phyloP scores from a whole-genome alignment of 78 protist species.

The Dictyostelium brefeldianum region DNA sequence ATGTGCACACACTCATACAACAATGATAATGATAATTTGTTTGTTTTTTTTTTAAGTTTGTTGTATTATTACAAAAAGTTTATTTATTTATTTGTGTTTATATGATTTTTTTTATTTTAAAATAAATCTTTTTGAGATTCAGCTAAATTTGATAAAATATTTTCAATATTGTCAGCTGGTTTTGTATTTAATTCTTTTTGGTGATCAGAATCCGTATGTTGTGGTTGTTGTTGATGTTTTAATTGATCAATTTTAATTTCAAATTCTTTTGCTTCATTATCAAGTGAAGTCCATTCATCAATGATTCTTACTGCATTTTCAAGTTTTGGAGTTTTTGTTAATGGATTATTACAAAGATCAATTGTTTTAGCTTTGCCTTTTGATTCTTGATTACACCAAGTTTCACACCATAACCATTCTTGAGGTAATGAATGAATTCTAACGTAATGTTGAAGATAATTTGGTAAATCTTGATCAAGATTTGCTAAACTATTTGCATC shows the following conservation, averaged over 20 bases:
- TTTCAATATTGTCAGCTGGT: not conserved
- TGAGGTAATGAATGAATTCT: conserved; percentile 97
- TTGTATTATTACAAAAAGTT: not conserved
- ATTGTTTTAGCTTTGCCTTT: conserved; percentile 97
- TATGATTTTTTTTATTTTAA: not conserved
- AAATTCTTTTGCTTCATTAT: conserved; percentile 76
- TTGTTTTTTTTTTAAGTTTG: not conserved
- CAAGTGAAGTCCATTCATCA: conserved; percentile 84
- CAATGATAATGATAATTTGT: not conserved
- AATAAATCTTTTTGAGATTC: conserved; percentile 55
- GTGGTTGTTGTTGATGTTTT: conserved; percentile 43
- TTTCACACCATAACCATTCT: conserved; percentile 99
- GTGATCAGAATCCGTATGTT: not conserved
- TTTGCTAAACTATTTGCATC: conserved; percentile 88
- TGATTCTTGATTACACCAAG: conserved; percentile 96
- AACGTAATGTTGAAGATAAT: conserved; percentile 95
- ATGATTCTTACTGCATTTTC: conserved; percentile 91
- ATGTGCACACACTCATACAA: no score
- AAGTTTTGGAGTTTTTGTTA: conserved; percentile 98
- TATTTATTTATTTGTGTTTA: not conserved
- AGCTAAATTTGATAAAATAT: not conserved
- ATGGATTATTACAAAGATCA: conserved; percentile 99
- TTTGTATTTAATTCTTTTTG: not conserved
- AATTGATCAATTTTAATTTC: not conserved
- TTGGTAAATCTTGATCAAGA: conserved; percentile 98